Evolutionary conservation across 805 yeast genomes (phyloP).

Genomic region (Yarrowia phangngaensis): DNA sequence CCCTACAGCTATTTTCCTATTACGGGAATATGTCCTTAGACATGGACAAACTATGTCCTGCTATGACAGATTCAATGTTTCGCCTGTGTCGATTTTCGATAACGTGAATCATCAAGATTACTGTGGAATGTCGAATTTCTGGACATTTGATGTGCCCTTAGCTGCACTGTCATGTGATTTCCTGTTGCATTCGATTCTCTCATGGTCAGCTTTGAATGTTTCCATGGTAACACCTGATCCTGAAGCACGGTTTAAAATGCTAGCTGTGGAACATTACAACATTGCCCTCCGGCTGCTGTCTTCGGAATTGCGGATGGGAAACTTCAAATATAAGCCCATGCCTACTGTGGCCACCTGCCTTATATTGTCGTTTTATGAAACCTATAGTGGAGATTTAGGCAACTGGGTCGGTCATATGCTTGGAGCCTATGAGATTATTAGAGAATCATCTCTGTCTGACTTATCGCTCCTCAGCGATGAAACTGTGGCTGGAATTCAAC

Average conservation of each 20-base stretch:
- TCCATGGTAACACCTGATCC: constrained; percentile 4
- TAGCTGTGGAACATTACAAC: constrained; percentile 14
- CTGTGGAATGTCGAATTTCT: constrained; percentile 11
- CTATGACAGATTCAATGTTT: constrained; percentile 19
- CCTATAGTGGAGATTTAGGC: constrained; percentile 23
- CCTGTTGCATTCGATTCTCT: constrained; percentile 1
- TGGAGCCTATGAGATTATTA: constrained; percentile 25
- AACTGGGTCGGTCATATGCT: constrained; percentile 27
- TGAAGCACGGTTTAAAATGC: constrained; percentile 1
- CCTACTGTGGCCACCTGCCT: constrained; percentile 21
- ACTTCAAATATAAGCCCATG: constrained; percentile 18
- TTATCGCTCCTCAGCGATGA: background rate
- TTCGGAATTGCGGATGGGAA: constrained; percentile 15
- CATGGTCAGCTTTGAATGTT: constrained; percentile 15
- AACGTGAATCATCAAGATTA: constrained; percentile 11
- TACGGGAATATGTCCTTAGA: constrained; percentile 11
- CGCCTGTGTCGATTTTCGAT: constrained; percentile 12
- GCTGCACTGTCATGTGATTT: constrained; percentile 16
- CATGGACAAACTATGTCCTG: constrained; percentile 22
- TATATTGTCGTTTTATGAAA: constrained; percentile 27
- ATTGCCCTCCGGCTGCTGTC: constrained; percentile 10
- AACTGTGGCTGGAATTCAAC: constrained; percentile 2
- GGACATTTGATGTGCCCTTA: constrained; percentile 17
- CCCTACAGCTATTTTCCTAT: constrained; percentile 6
- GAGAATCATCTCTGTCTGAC: background rate